A percentile compares a stretch with the other conserved stretches of the same genome.
Conservation (phyloP, 352 stramenopile genomes). For the Pythium phragmitis region DNA sequence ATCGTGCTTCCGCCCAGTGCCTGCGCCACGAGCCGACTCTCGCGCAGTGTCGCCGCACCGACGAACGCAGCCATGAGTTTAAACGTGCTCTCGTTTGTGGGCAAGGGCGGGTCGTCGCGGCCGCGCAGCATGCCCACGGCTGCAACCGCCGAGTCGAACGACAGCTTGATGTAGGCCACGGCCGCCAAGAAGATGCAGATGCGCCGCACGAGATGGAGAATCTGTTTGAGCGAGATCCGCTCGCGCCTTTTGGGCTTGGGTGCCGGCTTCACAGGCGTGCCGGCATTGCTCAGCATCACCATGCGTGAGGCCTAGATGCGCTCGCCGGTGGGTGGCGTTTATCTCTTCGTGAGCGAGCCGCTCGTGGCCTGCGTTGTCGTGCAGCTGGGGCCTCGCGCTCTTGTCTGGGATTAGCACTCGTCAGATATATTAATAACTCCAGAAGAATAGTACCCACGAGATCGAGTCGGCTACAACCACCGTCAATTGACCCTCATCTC, state of each 20-base stretch:
- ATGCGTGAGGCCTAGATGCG: too few relatives aligned
- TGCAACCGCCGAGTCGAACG: background rate
- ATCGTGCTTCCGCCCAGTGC: constrained; percentile 2
- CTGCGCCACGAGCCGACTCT: constrained; percentile 3
- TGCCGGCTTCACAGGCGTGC: background rate
- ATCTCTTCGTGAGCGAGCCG: too few relatives aligned
- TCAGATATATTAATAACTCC: too few relatives aligned
- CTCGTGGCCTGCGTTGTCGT: too few relatives aligned
- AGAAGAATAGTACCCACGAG: too few relatives aligned
- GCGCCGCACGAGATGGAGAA: constrained; percentile 19
- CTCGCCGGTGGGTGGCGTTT: too few relatives aligned
- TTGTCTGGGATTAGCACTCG: too few relatives aligned
- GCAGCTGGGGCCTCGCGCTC: too few relatives aligned
- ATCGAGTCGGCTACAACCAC: too few relatives aligned
- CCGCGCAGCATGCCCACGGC: constrained; percentile 11
- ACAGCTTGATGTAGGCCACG: constrained; percentile 9
- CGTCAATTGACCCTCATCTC: too few relatives aligned
- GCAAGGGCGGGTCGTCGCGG: constrained; percentile 1
- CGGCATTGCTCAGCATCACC: too few relatives aligned
- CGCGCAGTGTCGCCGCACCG: background rate
- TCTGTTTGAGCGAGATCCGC: constrained; percentile 6
- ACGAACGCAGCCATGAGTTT: background rate
- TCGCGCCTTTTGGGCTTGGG: background rate
- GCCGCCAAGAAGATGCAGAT: constrained; percentile 12
- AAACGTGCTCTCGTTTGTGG: background rate